Evolutionary conservation across 108 stramenopile genomes (phyloP).

Genomic region (Fragilariopsis cylindrus): DNA sequence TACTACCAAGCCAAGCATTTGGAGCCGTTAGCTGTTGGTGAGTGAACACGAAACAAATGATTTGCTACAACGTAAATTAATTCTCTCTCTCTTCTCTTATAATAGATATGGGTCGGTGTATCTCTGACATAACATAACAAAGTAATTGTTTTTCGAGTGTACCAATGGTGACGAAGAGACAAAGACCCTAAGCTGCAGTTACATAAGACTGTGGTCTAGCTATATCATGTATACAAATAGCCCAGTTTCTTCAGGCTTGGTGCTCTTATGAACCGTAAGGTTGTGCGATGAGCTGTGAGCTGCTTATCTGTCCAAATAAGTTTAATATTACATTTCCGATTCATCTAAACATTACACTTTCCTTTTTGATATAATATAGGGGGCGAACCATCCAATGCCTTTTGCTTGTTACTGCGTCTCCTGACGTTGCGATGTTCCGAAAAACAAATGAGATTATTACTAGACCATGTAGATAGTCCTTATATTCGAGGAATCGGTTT

Average conservation of each 20-base stretch:
- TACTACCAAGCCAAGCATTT: constrained; percentile 90
- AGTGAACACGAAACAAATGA: constrained; percentile 6
- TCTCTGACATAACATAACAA: too few relatives aligned
- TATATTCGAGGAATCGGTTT: constrained; percentile 95
- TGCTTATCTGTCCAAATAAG: not conserved
- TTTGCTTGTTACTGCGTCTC: constrained; percentile 92
- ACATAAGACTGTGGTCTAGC: too few relatives aligned
- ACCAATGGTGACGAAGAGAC: too few relatives aligned
- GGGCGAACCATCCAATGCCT: constrained; percentile 82
- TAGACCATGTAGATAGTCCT: constrained; percentile 86
- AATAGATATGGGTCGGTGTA: not conserved
- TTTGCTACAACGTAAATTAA: not conserved
- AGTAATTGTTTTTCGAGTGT: too few relatives aligned
- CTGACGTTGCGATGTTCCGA: constrained; percentile 90
- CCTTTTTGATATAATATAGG: not conserved
- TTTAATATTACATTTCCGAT: not conserved
- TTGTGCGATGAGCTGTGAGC: too few relatives aligned
- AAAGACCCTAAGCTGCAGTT: too few relatives aligned
- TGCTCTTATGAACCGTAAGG: too few relatives aligned
- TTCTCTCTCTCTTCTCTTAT: not conserved
- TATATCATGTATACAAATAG: not conserved
- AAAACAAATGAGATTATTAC: constrained; percentile 89
- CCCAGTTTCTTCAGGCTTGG: not conserved
- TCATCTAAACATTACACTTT: not conserved
- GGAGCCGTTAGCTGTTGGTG: constrained; percentile 90